Base-by-base conservation (phyloP, 768 basidiomycete genomes). In the Mycena olivaceomarginata region DNA sequence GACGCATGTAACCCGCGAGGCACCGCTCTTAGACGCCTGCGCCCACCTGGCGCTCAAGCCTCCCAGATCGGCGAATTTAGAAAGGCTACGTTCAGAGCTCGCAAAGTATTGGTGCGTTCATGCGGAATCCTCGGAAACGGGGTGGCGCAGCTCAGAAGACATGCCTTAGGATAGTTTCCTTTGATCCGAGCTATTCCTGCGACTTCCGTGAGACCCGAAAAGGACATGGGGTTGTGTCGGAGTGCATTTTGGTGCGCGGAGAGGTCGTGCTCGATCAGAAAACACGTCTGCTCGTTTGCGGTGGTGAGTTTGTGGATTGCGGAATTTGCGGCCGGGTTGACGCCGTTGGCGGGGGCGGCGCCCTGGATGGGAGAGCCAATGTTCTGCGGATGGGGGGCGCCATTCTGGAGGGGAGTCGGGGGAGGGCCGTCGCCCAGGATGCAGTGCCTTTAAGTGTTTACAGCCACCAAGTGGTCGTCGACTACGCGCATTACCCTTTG, bases 171-270 rank as follows among this genome's bases (percentile, higher is more conserved):
- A 87, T 98, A 98, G 86, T 99, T 97, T 87, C 99, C 98, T 85
- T 96, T 97, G 90, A 97, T 96, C 89, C 98, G 94, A 86, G 96
- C 97, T 85, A 99, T 98, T 78, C 96, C 95, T 83, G 98, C 98
- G 56, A 98, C 96, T 84, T 97, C 96, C 51, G 96, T 97, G 79
- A 99, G 92, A 56, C 97, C 97, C 82, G 94, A 90, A 79, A 98
- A 90, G 82, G 96, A 98, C 85, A 93, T 92, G 82, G 97, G 95
- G 83, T 99, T 99, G 89, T 99, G 97, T 86, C 97, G 94, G 79
- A 99, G 90, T 2, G 98, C 98, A 82, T 95, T 94, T 87, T 99
- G 98, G 87, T 99, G 99, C 75, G 97, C 97, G 59, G 92, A 92
- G 81, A 97, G 90, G 64, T 98, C 98, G 79, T 97, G 94, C 83